Base-by-base conservation (phyloP, 768 basidiomycete species). In the Russula lepida region DNA sequence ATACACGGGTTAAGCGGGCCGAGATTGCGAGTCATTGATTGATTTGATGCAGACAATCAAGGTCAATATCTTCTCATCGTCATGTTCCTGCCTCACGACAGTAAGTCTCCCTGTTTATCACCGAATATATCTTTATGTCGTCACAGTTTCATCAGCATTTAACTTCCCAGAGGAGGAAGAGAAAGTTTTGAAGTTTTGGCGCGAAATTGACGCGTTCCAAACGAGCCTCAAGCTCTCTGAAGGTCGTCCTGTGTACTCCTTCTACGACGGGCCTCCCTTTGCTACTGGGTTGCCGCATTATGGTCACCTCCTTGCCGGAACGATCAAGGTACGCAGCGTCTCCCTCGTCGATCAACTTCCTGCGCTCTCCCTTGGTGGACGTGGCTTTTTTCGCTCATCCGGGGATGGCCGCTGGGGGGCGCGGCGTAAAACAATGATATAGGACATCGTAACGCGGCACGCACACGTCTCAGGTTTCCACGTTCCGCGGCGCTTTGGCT, bases 401-500 rank as follows among this genome's bases (percentile, higher is more conserved):
- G 27, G 39, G 39, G 41, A 30, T 43, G 27, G 35, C 1, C 19
- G 27, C 37, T 30, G 53, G 51, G 21, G 15, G 33, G 30, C 6
- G 30, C 41, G 41, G 13, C 27, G 35, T 3, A n/a, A 28, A 43
- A n/a, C n/a, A 28, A 44, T 21, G 15, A 37, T 37, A 30, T 70
- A 98, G 95, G 95, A 98, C 72, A 95, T 98, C 69, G 92, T 98
- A 58, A 98, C 95, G 46, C 84, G 95, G 56, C 93, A 97, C 75
- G 95, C 95, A 2, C 89, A 92, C 72, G 86, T 92, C 54, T 93
- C 88, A 57, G 95, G 95, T 6, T 86, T 84, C 73, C 89, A 98
- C 70, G 95, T 98, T 67, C 82, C 86, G 59, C 86, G 95, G 60
- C 84, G 95, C 55, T 98, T 98, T 71, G 95, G 95, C 56, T 98